Conservation (phyloP, 2,329 filamentous ascomycete species). For the Bisporella sp. region DNA sequence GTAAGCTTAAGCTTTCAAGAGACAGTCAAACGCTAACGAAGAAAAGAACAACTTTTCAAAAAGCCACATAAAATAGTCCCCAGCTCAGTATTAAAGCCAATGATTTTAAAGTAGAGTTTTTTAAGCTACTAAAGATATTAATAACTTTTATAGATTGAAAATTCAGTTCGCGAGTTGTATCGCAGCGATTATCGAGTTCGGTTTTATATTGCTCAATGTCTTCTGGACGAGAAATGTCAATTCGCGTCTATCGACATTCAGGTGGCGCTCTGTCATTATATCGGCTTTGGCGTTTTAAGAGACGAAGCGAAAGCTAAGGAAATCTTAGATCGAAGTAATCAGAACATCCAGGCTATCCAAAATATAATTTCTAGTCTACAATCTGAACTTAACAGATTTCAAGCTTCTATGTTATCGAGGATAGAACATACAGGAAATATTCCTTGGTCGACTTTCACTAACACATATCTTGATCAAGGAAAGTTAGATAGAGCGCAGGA, state of each 20-base stretch:
- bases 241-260: neutral
- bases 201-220: neutral
- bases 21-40: neutral
- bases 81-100: neutral
- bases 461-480: neutral
- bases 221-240: neutral
- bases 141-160: neutral
- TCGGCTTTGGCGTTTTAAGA: slow-evolving; percentile 4
- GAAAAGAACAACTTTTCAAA: neutral
- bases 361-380: neutral
- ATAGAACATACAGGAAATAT: neutral
- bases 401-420: neutral
- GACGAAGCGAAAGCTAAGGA: neutral
- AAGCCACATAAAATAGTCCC: neutral
- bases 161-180: neutral
- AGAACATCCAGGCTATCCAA: neutral
- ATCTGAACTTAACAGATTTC: neutral
- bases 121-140: neutral
- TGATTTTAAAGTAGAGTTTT: neutral
- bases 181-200: slow-evolving; percentile 1
- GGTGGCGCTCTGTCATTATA: slow-evolving; percentile 1
- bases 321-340: neutral
- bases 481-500: neutral
- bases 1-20: neutral
- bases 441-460: neutral